phyloP scores from a whole-genome alignment of 2,329 filamentous ascomycete genomes.

The Calonectria pteridis region DNA sequence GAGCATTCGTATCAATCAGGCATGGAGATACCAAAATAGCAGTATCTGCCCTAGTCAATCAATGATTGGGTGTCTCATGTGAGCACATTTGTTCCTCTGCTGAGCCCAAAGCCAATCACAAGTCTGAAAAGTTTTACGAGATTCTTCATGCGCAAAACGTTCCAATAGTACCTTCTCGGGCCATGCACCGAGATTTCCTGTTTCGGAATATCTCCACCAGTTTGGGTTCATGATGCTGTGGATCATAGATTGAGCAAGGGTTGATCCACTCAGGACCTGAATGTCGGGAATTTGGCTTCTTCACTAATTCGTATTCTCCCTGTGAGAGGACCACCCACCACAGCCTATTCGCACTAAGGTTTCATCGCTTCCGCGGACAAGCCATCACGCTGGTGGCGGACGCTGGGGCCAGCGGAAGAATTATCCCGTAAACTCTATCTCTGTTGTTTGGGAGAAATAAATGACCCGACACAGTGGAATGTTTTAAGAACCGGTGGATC shows the following conservation, averaged over 20 bases:
- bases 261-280: neutral
- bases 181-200: neutral
- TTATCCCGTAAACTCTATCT: conserved; percentile 1
- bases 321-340: neutral
- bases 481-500: conserved; percentile 4
- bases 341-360: neutral
- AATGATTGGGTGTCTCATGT: neutral
- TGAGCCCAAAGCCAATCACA: neutral
- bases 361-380: neutral
- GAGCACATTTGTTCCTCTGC: too few species aligned
- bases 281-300: too few species aligned
- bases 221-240: neutral
- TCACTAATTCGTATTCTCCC: neutral
- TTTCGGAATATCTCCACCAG: neutral
- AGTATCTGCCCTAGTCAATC: neutral
- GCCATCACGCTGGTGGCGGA: neutral
- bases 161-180: neutral
- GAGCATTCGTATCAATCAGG: neutral
- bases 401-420: conserved; percentile 1
- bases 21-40: neutral
- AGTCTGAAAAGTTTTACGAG: neutral
- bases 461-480: conserved; percentile 1
- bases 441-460: neutral
- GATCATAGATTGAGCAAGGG: neutral
- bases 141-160: too few species aligned